Conservation (phyloP, 805 yeast species). For the Candida saitoana region DNA sequence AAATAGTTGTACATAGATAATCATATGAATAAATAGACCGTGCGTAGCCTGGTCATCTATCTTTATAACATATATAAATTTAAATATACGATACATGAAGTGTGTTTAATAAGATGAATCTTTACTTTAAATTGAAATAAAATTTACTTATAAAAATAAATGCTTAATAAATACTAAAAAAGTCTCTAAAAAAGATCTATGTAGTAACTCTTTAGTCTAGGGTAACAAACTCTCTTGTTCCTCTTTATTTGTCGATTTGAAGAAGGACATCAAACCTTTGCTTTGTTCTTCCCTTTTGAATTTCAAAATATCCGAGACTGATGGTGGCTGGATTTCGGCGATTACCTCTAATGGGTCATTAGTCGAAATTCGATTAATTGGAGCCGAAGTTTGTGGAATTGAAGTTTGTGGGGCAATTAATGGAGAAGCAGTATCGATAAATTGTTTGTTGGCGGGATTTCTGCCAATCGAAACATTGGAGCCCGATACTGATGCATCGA, state of each 20-base stretch:
- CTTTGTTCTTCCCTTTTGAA: constrained; percentile 20
- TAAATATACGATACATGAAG: no score
- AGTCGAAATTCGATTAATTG: constrained; percentile 11
- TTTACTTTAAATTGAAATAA: no score
- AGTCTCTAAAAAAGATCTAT: no score
- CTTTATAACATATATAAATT: no score
- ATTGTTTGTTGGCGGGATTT: constrained; percentile 22
- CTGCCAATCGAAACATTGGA: constrained; percentile 44
- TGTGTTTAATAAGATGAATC: no score
- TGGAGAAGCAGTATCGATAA: constrained; percentile 11
- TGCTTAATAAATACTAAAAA: no score
- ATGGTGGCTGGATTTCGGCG: constrained; percentile 36
- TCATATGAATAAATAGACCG: no score
- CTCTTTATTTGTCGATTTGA: neutral
- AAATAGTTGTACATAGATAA: neutral
- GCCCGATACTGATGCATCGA: constrained; percentile 18
- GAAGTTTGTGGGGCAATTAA: constrained; percentile 30
- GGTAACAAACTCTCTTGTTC: constrained; percentile 1
- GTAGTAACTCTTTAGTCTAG: no score
- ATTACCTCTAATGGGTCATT: constrained; percentile 16
- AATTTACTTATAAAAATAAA: no score
- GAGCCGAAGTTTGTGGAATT: constrained; percentile 17
- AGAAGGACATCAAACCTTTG: constrained; percentile 4
- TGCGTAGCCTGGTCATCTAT: no score
- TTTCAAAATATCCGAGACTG: constrained; percentile 22